A percentile compares a stretch with the other conserved stretches of the same genome.
phyloP scores from a whole-genome alignment of 768 basidiomycete genomes.

The Boletus rex-veris region DNA sequence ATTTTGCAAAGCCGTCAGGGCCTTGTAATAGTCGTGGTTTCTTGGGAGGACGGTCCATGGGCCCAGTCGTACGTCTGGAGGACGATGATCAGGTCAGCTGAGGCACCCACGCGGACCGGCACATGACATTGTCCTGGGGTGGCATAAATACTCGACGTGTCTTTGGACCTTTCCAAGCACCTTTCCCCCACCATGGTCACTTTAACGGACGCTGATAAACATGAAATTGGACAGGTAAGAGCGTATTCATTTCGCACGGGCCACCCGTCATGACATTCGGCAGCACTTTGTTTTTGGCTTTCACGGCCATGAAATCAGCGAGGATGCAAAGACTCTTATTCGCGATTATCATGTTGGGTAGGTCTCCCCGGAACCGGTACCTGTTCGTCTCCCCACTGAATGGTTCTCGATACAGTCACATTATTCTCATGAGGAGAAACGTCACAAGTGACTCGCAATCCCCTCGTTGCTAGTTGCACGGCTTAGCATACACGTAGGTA shows the following conservation, averaged over 20 bases:
- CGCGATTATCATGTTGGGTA: conserved; percentile 59
- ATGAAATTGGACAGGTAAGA: conserved; percentile 46
- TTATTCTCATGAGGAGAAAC: conserved; percentile 71
- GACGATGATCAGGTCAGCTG: no score
- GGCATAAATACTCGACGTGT: no score
- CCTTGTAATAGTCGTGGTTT: conserved; percentile 17
- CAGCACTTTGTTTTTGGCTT: conserved; percentile 75
- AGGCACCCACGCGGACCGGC: no score
- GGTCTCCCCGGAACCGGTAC: conserved; percentile 1
- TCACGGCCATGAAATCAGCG: conserved; percentile 50
- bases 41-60: conserved; percentile 13
- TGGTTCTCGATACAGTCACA: conserved; percentile 34
- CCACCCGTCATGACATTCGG: neutral
- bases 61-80: no score
- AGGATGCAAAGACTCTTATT: conserved; percentile 55
- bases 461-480: neutral
- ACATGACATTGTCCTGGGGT: no score
- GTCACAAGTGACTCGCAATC: conserved; percentile 41
- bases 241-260: no score
- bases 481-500: conserved; percentile 34
- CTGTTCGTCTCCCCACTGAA: neutral
- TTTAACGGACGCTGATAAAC: conserved; percentile 37
- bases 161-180: neutral
- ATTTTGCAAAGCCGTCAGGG: conserved; percentile 29
- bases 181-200: conserved; percentile 11